Evolutionary conservation across 2,329 filamentous ascomycete species (phyloP).

Genomic region (Parascedosporium putredinis): DNA sequence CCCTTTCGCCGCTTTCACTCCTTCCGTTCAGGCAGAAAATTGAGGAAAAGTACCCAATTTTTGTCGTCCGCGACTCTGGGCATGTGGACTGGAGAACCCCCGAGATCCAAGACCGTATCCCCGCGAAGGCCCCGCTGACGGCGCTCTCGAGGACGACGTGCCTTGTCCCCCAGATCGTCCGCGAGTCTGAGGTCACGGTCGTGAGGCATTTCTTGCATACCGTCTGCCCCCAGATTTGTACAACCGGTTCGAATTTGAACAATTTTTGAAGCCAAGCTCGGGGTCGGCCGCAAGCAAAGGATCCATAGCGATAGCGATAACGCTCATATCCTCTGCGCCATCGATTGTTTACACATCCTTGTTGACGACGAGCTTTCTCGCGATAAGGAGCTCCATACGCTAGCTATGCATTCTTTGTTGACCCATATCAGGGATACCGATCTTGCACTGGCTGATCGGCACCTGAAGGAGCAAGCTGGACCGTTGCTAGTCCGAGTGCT

Average conservation of each 20-base stretch:
- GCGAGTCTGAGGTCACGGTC: conserved; percentile 19
- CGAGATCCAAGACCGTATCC: not conserved
- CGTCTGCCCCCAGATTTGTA: conserved; percentile 23
- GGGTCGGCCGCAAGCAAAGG: not conserved
- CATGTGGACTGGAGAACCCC: not conserved
- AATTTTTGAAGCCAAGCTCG: conserved; percentile 16
- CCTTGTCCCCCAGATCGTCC: not conserved
- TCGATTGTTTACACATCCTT: not conserved
- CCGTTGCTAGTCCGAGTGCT: not conserved
- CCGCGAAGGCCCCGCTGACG: not conserved
- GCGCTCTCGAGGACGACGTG: not conserved
- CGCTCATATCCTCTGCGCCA: not conserved
- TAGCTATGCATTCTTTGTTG: not conserved
- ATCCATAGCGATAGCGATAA: not conserved
- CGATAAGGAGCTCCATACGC: not conserved
- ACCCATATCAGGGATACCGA: not conserved
- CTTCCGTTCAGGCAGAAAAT: not conserved
- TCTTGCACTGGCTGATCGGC: not conserved
- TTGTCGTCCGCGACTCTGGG: not conserved
- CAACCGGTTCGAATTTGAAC: conserved; percentile 20
- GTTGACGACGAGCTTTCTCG: not conserved
- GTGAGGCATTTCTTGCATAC: conserved; percentile 20
- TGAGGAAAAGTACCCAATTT: not conserved
- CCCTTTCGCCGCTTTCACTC: not conserved
- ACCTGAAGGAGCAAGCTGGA: not conserved